Conservation (phyloP, 371 early-diverging fungal genomes). For the Homolaphlyctis polyrhiza region DNA sequence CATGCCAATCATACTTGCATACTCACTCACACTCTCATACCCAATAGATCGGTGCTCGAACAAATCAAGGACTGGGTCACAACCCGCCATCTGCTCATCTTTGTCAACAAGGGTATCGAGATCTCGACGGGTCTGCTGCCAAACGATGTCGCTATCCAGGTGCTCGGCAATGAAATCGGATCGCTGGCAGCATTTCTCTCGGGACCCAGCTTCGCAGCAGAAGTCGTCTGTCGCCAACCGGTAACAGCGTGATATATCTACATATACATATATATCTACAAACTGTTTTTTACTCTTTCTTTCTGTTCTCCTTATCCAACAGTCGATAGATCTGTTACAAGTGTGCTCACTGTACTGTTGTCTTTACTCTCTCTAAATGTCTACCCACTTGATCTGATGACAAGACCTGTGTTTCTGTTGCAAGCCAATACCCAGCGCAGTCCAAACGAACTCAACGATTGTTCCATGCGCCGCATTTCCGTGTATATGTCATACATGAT, state of each 20-base stretch:
- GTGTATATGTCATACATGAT: constrained; percentile 30
- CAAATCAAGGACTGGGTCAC: constrained; percentile 21
- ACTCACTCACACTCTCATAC: neutral
- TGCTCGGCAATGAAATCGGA: constrained; percentile 27
- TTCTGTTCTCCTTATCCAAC: neutral
- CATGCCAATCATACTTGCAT: neutral
- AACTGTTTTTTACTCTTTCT: no score
- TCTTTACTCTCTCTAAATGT: no score
- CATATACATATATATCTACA: no score
- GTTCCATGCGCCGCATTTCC: constrained; percentile 44
- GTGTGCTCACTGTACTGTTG: constrained; percentile 5
- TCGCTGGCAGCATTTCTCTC: constrained; percentile 26
- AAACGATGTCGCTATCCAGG: constrained; percentile 32
- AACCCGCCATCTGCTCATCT: constrained; percentile 30
- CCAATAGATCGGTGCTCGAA: constrained; percentile 20
- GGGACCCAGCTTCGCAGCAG: constrained; percentile 33
- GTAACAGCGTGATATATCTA: no score
- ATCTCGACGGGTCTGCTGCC: constrained; percentile 27
- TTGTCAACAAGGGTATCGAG: constrained; percentile 49
- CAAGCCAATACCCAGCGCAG: constrained; percentile 18
- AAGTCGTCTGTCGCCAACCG: constrained; percentile 34
- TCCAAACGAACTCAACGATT: constrained; percentile 33
- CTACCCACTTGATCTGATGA: no score
- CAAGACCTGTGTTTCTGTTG: constrained; percentile 37
- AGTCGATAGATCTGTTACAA: neutral